Percentiles rank a stretch among this genome's conserved stretches.
These are phyloP conservation scores for Hygrophorus pudorinus DNA, from an alignment of 768 basidiomycete genomes.

Conservation along the genomic window DNA sequence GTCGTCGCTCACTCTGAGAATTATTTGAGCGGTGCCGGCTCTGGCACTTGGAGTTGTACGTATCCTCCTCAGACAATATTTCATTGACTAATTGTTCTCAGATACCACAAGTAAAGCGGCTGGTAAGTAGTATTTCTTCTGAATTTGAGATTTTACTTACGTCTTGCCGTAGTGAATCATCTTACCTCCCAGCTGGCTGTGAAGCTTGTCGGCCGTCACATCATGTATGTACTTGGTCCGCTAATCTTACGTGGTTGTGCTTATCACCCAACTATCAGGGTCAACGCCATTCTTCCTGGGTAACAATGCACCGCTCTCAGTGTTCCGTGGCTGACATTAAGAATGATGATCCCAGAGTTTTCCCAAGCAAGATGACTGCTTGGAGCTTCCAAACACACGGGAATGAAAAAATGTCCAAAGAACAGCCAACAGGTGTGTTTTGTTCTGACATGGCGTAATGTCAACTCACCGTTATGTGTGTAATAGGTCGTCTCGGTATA, in stretches of 20 bases:
- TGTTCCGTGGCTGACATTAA: neutral
- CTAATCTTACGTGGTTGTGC: constrained; percentile 1
- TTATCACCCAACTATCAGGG: constrained; percentile 28
- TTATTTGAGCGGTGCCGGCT: constrained; percentile 39
- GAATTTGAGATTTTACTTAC: neutral
- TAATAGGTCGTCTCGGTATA: constrained; percentile 51
- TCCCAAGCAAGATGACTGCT: constrained; percentile 81
- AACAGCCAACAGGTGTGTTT: constrained; percentile 56
- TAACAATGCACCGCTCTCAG: constrained; percentile 17
- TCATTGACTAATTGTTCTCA: constrained; percentile 17
- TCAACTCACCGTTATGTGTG: neutral
- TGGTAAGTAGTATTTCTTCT: constrained; percentile 24
- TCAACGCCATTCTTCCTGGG: constrained; percentile 83
- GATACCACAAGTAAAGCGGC: constrained; percentile 84
- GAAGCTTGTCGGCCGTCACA: constrained; percentile 46
- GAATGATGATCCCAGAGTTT: constrained; percentile 34
- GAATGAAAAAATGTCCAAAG: constrained; percentile 37
- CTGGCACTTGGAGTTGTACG: constrained; percentile 75
- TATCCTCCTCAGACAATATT: constrained; percentile 11
- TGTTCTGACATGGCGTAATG: neutral
- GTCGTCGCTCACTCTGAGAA: constrained; percentile 43
- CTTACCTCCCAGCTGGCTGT: constrained; percentile 64
- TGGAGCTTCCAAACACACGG: constrained; percentile 51
- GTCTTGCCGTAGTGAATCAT: constrained; percentile 49
- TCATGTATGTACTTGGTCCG: constrained; percentile 46